phyloP scores from a whole-genome alignment of 2,329 filamentous ascomycete species.

The Penicillium sp. region DNA sequence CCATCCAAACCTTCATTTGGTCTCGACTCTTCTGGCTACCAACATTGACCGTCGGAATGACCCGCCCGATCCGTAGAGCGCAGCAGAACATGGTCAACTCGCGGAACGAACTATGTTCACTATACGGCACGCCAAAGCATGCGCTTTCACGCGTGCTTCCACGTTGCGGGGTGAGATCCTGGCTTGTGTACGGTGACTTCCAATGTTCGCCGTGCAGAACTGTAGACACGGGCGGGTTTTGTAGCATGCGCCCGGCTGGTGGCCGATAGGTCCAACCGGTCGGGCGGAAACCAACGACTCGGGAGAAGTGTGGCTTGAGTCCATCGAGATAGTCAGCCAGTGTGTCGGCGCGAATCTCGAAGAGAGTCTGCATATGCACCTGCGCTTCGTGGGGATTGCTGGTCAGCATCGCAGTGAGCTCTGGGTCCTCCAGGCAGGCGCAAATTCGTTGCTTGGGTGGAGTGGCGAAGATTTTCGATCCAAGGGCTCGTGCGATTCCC shows the following conservation, averaged over 20 bases:
- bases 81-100: constrained; percentile 94
- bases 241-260: constrained; percentile 60
- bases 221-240: constrained; percentile 62
- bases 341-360: constrained; percentile 89
- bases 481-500: constrained; percentile 81
- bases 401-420: constrained; percentile 75
- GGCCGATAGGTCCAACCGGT: constrained; percentile 93
- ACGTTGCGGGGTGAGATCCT: constrained; percentile 75
- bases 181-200: constrained; percentile 69
- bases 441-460: constrained; percentile 81
- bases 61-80: constrained; percentile 77
- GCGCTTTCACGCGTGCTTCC: constrained; percentile 79
- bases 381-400: constrained; percentile 78
- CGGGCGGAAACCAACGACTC: constrained; percentile 86
- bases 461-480: constrained; percentile 85
- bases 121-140: constrained; percentile 94
- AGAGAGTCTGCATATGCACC: constrained; percentile 95
- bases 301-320: constrained; percentile 77
- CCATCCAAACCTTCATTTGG: constrained; percentile 66
- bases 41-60: constrained; percentile 94
- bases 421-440: constrained; percentile 78
- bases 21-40: constrained; percentile 63
- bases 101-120: constrained; percentile 90
- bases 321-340: constrained; percentile 81
- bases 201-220: constrained; percentile 69